These are phyloP conservation scores for Aspergillus jensenii DNA, from an alignment of 2,329 filamentous ascomycete species.

Conservation along the genomic window DNA sequence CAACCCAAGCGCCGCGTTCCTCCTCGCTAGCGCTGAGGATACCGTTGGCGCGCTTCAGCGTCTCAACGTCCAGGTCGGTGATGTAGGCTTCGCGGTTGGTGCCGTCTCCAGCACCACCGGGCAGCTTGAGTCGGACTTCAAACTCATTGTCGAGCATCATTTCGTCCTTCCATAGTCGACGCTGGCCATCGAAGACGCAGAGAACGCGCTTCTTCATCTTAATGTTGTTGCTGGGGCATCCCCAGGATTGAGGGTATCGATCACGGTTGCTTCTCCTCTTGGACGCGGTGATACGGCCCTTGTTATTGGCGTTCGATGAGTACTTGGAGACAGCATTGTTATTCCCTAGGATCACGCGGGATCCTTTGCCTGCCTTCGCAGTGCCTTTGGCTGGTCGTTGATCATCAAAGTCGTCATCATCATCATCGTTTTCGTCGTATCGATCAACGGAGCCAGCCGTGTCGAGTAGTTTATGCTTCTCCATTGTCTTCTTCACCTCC, in stretches of 20 bases:
- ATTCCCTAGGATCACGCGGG: constrained; percentile 52
- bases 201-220: constrained; percentile 97
- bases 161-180: constrained; percentile 93
- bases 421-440: constrained; percentile 49
- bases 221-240: constrained; percentile 88
- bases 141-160: constrained; percentile 97
- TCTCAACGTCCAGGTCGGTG: constrained; percentile 90
- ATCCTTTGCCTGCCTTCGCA: constrained; percentile 52
- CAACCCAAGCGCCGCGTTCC: constrained; percentile 81
- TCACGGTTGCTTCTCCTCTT: constrained; percentile 85
- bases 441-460: constrained; percentile 54
- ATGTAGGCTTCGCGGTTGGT: constrained; percentile 82
- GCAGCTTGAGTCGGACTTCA: constrained; percentile 82
- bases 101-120: constrained; percentile 73
- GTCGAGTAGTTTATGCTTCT: constrained; percentile 55
- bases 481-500: constrained; percentile 57
- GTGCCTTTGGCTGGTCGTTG: constrained; percentile 49
- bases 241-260: constrained; percentile 93
- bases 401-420: constrained; percentile 56
- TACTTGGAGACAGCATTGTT: constrained; percentile 45
- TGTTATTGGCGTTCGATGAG: constrained; percentile 52
- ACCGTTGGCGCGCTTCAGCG: constrained; percentile 81
- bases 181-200: constrained; percentile 84
- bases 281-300: constrained; percentile 61
- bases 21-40: constrained; percentile 77